These are phyloP conservation scores for Furcasterigmium furcatum DNA, from an alignment of 2,329 filamentous ascomycete genomes.

Conservation along the genomic window DNA sequence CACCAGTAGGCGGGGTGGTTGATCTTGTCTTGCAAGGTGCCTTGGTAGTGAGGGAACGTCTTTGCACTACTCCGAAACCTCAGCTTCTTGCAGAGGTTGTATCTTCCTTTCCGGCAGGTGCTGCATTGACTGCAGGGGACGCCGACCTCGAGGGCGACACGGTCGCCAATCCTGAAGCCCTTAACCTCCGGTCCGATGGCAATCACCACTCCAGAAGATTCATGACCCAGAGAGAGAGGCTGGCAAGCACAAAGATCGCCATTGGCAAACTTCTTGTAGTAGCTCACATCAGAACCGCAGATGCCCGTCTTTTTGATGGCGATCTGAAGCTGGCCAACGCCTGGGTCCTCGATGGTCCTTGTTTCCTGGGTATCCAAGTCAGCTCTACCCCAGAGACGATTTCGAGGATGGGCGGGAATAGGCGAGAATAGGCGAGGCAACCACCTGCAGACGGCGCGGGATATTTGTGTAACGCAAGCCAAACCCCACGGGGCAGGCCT, in stretches of 20 bases:
- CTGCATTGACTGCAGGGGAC: conserved; percentile 50
- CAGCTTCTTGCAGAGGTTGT: conserved; percentile 61
- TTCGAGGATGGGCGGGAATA: conserved; percentile 4
- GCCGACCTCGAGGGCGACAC: conserved; percentile 57
- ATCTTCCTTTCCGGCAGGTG: conserved; percentile 50
- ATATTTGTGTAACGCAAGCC: conserved; percentile 25
- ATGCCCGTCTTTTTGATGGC: conserved; percentile 64
- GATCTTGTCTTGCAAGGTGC: conserved; percentile 59
- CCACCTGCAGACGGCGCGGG: conserved; percentile 8
- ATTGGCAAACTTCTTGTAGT: conserved; percentile 71
- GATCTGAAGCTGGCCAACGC: conserved; percentile 57
- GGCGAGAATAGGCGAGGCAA: conserved; percentile 2
- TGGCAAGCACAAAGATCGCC: conserved; percentile 65
- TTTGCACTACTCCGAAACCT: conserved; percentile 61
- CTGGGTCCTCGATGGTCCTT: conserved; percentile 43
- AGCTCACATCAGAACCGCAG: conserved; percentile 68
- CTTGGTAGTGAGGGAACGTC: conserved; percentile 61
- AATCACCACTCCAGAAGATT: conserved; percentile 57
- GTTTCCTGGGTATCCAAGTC: conserved; percentile 39
- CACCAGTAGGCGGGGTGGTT: conserved; percentile 62
- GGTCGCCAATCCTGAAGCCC: conserved; percentile 52
- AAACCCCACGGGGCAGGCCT: conserved; percentile 13
- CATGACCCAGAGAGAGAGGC: conserved; percentile 63
- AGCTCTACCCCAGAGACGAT: background rate
- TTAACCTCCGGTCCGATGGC: conserved; percentile 49